Percentiles rank a stretch among this genome's conserved stretches.
Evolutionary conservation across 257 asterid species (phyloP).

Genomic region (Solanum peruvianum): DNA sequence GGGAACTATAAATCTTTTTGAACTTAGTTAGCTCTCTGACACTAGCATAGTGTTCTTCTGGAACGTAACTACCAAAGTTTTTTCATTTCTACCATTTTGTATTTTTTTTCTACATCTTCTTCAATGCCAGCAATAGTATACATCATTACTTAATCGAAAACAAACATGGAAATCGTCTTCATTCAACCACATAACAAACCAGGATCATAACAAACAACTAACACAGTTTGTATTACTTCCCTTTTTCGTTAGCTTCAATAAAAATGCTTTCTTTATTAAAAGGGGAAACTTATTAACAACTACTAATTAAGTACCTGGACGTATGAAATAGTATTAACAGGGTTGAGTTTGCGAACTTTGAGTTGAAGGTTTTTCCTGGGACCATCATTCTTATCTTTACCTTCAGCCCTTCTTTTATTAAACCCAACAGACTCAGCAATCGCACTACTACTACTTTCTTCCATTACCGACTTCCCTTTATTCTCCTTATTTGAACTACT

Average conservation of each 20-base stretch:
- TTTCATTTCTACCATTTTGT: neutral
- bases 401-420: constrained; percentile 80
- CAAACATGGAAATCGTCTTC: neutral
- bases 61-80: neutral
- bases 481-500: constrained; percentile 4
- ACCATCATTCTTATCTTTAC: constrained; percentile 44
- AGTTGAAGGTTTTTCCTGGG: constrained; percentile 54
- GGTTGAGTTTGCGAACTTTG: constrained; percentile 68
- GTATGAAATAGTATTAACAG: constrained; percentile 64
- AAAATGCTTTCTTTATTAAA: neutral
- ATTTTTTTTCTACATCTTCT: neutral
- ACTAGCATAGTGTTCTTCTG: neutral
- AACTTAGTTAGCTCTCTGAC: neutral
- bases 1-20: neutral
- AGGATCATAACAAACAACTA: neutral
- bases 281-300: neutral
- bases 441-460: constrained; percentile 14
- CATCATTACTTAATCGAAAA: neutral
- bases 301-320: constrained; percentile 46
- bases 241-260: neutral
- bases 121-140: neutral
- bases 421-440: constrained; percentile 33
- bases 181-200: neutral
- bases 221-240: neutral
- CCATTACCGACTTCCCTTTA: constrained; percentile 36